Base-by-base conservation (phyloP, 148 eudicot species). In the Mesembryanthemum crystallinum region DNA sequence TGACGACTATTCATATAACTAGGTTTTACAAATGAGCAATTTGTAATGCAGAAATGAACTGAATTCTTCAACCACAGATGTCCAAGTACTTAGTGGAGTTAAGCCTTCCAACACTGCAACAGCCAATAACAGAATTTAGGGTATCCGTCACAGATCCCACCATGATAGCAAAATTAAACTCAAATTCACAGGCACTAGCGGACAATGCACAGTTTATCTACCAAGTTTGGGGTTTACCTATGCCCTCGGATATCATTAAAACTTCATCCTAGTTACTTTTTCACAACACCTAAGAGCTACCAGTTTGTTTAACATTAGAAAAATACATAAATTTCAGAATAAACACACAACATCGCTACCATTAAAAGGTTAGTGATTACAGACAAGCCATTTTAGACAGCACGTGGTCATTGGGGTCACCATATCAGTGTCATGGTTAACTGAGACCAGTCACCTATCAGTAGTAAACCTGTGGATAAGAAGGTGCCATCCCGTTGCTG, bases 401-500 rank as follows among this genome's bases (percentile, higher is more conserved):
- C 54, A 67, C 35, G 62, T 33, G 73, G 81, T 81, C 83, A 76
- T 73, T 77, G 42, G 27, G 65, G 88, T 86, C 85, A 85, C 86
- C 62, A 79, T 83, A 86, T 86, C 88, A 85, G 87, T 79, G 85
- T 88, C 88, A 81, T 76, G 83, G 81, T 88, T 78, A 83, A 77
- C 54, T 55, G 51, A 76, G 77, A 76, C 80, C 85, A 79, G 90
- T 88, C 85, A 79, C 79, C 86, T 77, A 85, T 83, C 89, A 87
- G 91, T 92, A 95, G 88, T 90, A 95, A 81, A 92, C 88, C 78
- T 88, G 96, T 63, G 86, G 89, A 81, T 90, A 92, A 73, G 90
- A 86, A 24, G 94, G 89, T 24, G 85, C 88, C 87, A 90, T 89
- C 15, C 86, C 93, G 68, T 85, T 91, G 74, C 79, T 84, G 73